Conservation (phyloP, 352 stramenopile genomes). For the Phytopythium montanum region DNA sequence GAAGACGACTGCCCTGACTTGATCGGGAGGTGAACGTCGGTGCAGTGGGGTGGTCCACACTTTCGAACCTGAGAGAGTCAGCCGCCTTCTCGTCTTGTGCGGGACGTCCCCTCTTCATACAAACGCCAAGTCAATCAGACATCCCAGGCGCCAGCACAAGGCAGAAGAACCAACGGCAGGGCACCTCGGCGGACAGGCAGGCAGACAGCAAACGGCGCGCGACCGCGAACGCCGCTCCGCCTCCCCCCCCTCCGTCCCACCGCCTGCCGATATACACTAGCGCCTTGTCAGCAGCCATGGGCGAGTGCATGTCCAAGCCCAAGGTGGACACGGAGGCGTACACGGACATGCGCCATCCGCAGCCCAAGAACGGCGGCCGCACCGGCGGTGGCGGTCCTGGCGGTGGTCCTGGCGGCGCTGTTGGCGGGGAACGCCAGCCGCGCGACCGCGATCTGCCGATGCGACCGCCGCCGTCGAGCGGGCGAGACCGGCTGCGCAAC, state of each 20-base stretch:
- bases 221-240: background rate
- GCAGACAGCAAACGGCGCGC: constrained; percentile 1
- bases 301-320: constrained; percentile 7
- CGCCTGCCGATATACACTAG: background rate
- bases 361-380: background rate
- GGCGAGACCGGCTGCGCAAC: constrained; percentile 21
- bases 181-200: background rate
- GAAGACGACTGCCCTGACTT: background rate
- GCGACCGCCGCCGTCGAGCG: constrained; percentile 7
- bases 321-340: background rate
- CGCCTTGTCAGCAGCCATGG: constrained; percentile 4
- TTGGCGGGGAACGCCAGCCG: background rate
- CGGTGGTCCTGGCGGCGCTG: too few relatives aligned
- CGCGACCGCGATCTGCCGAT: constrained; percentile 2
- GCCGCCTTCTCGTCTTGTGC: background rate
- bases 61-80: constrained; percentile 7
- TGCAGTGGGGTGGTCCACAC: background rate
- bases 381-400: background rate
- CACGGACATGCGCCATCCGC: background rate
- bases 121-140: background rate
- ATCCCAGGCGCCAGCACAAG: background rate
- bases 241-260: background rate
- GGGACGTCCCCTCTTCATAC: background rate
- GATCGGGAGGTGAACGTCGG: background rate
- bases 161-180: background rate